Base-by-base conservation (phyloP, 2,329 filamentous ascomycete genomes). In the Exophiala bonariae region DNA sequence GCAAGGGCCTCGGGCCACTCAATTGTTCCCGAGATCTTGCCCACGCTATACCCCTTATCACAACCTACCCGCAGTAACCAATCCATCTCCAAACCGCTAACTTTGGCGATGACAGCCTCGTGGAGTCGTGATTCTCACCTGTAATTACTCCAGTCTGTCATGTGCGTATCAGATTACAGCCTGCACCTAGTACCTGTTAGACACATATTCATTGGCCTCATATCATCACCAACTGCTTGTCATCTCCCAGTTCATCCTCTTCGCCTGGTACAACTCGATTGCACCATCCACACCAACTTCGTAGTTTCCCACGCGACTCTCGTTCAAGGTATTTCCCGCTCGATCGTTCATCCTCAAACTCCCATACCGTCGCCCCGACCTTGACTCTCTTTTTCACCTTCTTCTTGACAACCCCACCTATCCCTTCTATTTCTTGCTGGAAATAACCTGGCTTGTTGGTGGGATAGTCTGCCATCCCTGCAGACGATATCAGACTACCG, bases 241-340 rank as follows among this genome's bases (percentile, higher is more conserved):
- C 6, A 11, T 6, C 6, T 11, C 11, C 23, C 11, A 11, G 41
- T 31, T 44, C 23, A 56, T 82, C 79, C 49, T 68, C 68, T 41
- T 67, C 68, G 10, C 82, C 77, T 0, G 83, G 83, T 42, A 95
- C 81, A 3, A 89, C 83, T 51, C 89, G 77, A 66, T 78, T 82
- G 66, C 92, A 97, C 91, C 92, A 96, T 0, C 87, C 89, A 66
- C 91, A 97, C 89, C 89, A 96, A 63, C 87, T 90, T 51, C 91
- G 78, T 47, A 82, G 75, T 39, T 70, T 67, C 1, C 88, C 87
- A 11, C 74, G 74, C 44, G 84, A 78, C 67, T 97, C 92, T 18
- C 85, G 73, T 13, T 77, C 76, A 19, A 96, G 72, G 56, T 86
- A 85, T 47, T 78, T 76, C 3, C 81, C 82, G 6, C 77, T 76